Base-by-base conservation (phyloP, 2,329 filamentous ascomycete genomes). In the Botrytis fragariae region DNA sequence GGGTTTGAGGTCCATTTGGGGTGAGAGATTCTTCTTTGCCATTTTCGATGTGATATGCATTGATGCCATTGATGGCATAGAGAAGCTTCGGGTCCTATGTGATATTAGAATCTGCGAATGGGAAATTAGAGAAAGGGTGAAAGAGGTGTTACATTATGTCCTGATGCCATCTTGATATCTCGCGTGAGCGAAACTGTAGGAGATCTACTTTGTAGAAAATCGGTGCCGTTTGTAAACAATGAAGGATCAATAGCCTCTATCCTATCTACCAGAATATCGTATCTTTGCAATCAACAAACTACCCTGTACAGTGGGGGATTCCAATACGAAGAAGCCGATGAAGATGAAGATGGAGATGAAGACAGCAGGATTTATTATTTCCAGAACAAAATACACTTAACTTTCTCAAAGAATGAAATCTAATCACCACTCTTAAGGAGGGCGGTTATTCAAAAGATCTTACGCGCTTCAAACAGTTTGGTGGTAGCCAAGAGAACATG, bases 31-130 rank as follows among this genome's bases (percentile, higher is more conserved):
- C 86, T 83, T 98, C 95, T 78, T 91, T 88, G 82, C 96, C 95
- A 87, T 97, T 89, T 82, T 94, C 90, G 75, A 98, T 90, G 81
- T 98, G 94, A 84, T 94, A 97, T 76, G 95, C 96, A 77, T 91
- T 91, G 80, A 99, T 95, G 84, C 94, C 94, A 77, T 91, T 90
- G 81, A 98, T 87, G 79, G 89, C 88, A 82, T 91, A 92, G 75
- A 92, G 83, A 74, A 92, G 85, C 83, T 90, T 91, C 59, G 89
- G 89, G 76, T 91, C 89, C 80, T 80, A 69, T 51, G 18, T 22
- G 48, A 29, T 59, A 48, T 78, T 63, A 78, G 75, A 63, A 45
- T 65, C 37, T 68, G 42, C 35, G 54, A 32, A 14, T n/a, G 62
- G n/a, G 29, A 29, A 54, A 37, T 60, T 18, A 60, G 22, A 65